Evolutionary conservation across 2,329 filamentous ascomycete species (phyloP), one percentile per base, ranked within the genome.

Genomic region (Trichoderma sp.): DNA sequence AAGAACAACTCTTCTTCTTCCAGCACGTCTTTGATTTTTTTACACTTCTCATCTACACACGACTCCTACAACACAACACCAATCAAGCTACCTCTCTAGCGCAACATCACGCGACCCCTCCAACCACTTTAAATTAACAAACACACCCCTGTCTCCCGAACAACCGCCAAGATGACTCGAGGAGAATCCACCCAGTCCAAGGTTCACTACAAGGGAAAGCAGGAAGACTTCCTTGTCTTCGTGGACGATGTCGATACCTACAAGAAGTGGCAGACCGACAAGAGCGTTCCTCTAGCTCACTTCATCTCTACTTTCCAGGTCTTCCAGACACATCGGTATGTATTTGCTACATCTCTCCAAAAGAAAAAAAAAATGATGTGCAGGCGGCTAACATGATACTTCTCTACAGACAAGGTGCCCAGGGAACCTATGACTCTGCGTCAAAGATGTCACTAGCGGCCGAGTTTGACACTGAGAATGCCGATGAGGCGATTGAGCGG

Each of bases 251-350:
- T 81, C 69, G 84, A 92, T 73, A 85, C 87, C 63, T 90, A 93
- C 78, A 86, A 93, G 82, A 91, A 95, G 82, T 98, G 95, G 95
- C 90, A 91, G 85, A 84, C 80, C 5, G 95, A 98, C 85, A 90
- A 89, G 79, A 91, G 88, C 34, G 85, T 96, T 34, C 92, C 96
- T 47, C 84, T 98, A 62, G 88, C 93, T 1, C 91, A 98, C 78
- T 95, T 99, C 71, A 88, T 98, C 70, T 93, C 91, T 72, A 88
- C 92, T 8, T 98, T 93, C 87, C 93, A 97, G 87, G 87, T 99
- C 79, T 97, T 97, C 79, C 85, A 92, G 57, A 97, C 94, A 43
- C 93, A 97, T 85, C 92, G 91, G 95, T 98, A 87, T 84, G 92
- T 85, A 9, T 50, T 55, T 62, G 13, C 59, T 26, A 50, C 36